Percentiles rank a stretch among this genome's conserved stretches.
These are phyloP conservation scores for Ophiorrhiza pumila DNA, from an alignment of 257 asterid genomes.

Conservation along the genomic window DNA sequence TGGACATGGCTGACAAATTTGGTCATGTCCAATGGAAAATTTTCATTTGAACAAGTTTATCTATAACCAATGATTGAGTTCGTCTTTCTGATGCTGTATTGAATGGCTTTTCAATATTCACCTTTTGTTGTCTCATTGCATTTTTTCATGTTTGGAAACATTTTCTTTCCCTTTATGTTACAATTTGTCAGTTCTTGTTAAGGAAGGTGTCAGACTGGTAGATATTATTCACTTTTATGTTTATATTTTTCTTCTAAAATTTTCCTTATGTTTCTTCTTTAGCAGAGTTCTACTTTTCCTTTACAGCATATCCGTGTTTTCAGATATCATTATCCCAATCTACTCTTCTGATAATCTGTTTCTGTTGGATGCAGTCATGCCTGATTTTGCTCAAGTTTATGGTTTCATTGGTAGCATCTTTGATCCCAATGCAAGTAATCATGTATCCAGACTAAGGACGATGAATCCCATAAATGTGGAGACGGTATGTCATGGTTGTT, in stretches of 20 bases:
- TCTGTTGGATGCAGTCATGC: conserved; percentile 45
- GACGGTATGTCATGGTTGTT: conserved; percentile 54
- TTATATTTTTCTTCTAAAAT: neutral
- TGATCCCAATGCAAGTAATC: conserved; percentile 53
- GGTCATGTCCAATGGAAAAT: neutral
- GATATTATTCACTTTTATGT: neutral
- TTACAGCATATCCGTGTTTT: neutral
- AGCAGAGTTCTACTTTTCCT: neutral
- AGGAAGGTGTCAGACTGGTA: neutral
- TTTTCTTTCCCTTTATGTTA: neutral
- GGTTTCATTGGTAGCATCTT: conserved; percentile 59
- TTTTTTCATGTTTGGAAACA: neutral
- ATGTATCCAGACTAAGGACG: conserved; percentile 51
- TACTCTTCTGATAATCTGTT: neutral
- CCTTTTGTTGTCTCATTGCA: neutral
- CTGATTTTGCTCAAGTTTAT: conserved; percentile 84
- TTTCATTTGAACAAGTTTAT: neutral
- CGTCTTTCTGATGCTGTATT: neutral
- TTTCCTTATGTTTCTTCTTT: neutral
- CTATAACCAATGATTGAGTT: neutral
- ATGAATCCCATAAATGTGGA: conserved; percentile 75
- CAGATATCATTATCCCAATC: neutral
- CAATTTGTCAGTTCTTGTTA: neutral
- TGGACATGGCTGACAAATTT: neutral
- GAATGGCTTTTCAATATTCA: neutral